Conservation (phyloP, 2,329 filamentous ascomycete genomes). For the Claviceps capensis region DNA sequence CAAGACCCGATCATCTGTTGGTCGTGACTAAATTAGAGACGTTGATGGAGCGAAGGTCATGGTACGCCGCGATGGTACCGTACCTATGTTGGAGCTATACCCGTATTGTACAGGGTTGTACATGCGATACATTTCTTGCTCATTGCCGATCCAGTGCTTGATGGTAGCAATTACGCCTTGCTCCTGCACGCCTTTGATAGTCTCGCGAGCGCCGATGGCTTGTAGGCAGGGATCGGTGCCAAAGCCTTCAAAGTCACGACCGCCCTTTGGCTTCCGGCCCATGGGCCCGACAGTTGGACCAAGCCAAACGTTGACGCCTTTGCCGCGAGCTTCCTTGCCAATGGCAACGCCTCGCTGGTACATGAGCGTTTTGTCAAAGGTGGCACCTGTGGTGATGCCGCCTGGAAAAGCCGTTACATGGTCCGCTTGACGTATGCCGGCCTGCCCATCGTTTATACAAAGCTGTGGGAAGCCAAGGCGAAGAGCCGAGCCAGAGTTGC, state of each 20-base stretch:
- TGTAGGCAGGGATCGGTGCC: conserved; percentile 60
- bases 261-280: conserved; percentile 58
- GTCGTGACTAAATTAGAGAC: background rate
- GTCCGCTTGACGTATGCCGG: conserved; percentile 60
- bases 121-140: conserved; percentile 52
- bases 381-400: conserved; percentile 64
- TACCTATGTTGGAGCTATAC: conserved; percentile 63
- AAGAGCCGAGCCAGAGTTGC: conserved; percentile 59
- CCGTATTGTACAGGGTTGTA: conserved; percentile 36
- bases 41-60: background rate
- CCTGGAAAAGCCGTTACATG: conserved; percentile 66
- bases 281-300: conserved; percentile 59
- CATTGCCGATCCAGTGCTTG: conserved; percentile 42
- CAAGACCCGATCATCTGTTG: conserved; percentile 49
- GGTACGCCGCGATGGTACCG: conserved; percentile 9
- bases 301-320: conserved; percentile 58
- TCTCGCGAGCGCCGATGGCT: conserved; percentile 62
- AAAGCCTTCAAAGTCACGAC: conserved; percentile 66
- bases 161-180: conserved; percentile 43
- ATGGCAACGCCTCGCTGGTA: conserved; percentile 53
- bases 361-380: conserved; percentile 60
- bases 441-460: conserved; percentile 57
- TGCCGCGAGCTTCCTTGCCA: conserved; percentile 58
- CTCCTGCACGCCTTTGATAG: conserved; percentile 56
- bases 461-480: conserved; percentile 60